These are phyloP conservation scores for Aspergillus melleus DNA, from an alignment of 2,329 filamentous ascomycete genomes.

Conservation along the genomic window DNA sequence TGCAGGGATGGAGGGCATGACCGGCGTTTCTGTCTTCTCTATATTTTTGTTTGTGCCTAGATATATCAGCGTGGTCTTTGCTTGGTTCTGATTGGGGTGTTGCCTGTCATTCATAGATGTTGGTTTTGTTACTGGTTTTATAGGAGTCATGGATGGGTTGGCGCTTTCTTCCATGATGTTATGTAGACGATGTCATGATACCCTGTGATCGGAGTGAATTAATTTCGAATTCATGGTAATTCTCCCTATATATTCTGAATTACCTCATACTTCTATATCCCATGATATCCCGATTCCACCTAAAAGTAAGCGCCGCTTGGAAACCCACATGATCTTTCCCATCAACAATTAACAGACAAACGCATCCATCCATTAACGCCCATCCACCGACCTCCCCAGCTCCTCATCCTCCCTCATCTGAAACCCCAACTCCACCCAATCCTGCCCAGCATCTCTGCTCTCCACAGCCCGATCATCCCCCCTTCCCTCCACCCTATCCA, in stretches of 20 bases:
- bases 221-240: neutral
- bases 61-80: neutral
- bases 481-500: neutral
- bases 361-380: neutral
- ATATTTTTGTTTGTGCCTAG: neutral
- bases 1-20: slow-evolving; percentile 82
- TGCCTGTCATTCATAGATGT: neutral
- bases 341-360: no score
- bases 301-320: no score
- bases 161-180: neutral
- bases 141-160: neutral
- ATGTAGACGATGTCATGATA: slow-evolving; percentile 1
- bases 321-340: no score
- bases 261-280: no score
- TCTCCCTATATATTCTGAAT: no score
- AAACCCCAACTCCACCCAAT: slow-evolving; percentile 27
- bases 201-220: neutral
- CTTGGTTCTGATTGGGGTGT: neutral
- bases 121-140: neutral
- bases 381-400: slow-evolving; percentile 13
- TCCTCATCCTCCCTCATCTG: slow-evolving; percentile 21
- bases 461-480: neutral
- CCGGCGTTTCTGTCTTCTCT: neutral
- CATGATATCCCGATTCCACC: no score
- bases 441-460: slow-evolving; percentile 10